A percentile compares a stretch with the other conserved stretches of the same genome.
Evolutionary conservation across 176 grass and related monocot species (phyloP).

Genomic region (Alloteropsis semialata): DNA sequence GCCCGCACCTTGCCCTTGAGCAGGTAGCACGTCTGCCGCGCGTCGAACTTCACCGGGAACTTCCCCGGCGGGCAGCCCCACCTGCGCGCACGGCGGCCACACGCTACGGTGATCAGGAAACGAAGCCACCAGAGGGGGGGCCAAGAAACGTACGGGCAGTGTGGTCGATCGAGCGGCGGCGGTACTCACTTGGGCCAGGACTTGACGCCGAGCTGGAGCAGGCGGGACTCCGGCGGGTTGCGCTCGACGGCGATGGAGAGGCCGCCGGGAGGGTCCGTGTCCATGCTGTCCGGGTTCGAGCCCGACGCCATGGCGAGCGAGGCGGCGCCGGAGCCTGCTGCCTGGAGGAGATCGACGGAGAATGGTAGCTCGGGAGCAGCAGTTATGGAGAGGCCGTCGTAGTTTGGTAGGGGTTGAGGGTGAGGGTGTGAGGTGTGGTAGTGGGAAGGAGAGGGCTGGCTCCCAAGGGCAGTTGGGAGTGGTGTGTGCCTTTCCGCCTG

Average conservation of each 20-base stretch:
- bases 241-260: conserved; percentile 63
- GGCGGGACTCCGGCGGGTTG: conserved; percentile 60
- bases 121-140: not conserved
- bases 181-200: conserved; percentile 91
- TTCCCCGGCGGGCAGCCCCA: conserved; percentile 87
- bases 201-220: conserved; percentile 76
- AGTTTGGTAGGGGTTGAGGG: conserved; percentile 29
- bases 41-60: conserved; percentile 82
- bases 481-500: conserved; percentile 6
- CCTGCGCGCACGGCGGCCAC: conserved; percentile 13
- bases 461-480: conserved; percentile 1
- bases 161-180: not conserved
- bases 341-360: conserved; percentile 1
- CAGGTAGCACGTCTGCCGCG: conserved; percentile 85
- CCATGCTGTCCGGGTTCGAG: conserved; percentile 59
- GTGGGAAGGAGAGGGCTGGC: conserved; percentile 2
- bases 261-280: conserved; percentile 42
- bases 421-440: not conserved
- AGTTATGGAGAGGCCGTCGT: not conserved
- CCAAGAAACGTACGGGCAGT: not conserved
- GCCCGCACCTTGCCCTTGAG: conserved; percentile 79
- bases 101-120: not conserved
- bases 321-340: not conserved
- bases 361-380: not conserved
- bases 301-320: conserved; percentile 63